A percentile compares a stretch with the other conserved stretches of the same genome.
These are phyloP conservation scores for Babesia caballi DNA, from an alignment of 169 alveolate species.

Conservation along the genomic window DNA sequence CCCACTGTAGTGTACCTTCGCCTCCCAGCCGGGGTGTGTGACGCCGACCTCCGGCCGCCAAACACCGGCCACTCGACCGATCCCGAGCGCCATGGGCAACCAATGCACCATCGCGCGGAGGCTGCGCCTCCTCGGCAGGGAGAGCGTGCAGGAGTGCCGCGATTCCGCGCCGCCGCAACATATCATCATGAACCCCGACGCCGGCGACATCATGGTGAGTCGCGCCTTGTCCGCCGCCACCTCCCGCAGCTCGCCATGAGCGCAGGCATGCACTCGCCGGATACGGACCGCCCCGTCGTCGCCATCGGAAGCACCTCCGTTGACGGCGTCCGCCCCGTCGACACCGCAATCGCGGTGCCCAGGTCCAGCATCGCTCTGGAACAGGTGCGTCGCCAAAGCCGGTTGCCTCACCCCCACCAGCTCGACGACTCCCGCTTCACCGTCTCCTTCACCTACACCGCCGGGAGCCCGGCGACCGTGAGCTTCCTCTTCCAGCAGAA, in stretches of 20 bases:
- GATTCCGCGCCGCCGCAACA: constrained; percentile 15
- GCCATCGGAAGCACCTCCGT: background rate
- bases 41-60: background rate
- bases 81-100: background rate
- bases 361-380: background rate
- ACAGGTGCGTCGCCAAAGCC: background rate
- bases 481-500: constrained; percentile 32
- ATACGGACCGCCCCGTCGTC: too few species aligned
- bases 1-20: too few species aligned
- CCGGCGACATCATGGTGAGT: background rate
- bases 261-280: background rate
- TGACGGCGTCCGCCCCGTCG: background rate
- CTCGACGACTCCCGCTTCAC: background rate
- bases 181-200: background rate
- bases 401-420: background rate
- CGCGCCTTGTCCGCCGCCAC: background rate
- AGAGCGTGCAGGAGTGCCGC: background rate
- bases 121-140: background rate
- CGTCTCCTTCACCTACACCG: constrained; percentile 23
- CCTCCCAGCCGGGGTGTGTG: background rate
- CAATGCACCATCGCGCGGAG: background rate
- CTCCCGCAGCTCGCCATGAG: background rate
- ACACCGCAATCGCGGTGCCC: constrained; percentile 21
- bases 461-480: constrained; percentile 20
- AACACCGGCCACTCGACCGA: background rate